These are phyloP conservation scores for Dioszegia hungarica DNA, from an alignment of 768 basidiomycete species.

Conservation along the genomic window DNA sequence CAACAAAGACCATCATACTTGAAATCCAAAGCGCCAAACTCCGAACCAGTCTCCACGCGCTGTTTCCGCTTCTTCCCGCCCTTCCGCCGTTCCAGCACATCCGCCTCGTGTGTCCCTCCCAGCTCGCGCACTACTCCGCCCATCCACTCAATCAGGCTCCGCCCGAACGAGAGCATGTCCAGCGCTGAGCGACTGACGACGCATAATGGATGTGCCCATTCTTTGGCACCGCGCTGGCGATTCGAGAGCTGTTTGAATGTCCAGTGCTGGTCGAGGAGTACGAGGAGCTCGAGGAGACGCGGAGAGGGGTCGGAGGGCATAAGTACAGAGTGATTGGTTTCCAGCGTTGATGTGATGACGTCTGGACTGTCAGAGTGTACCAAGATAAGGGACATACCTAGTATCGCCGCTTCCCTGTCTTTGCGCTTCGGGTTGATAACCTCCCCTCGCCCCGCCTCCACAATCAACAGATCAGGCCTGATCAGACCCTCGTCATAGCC, in stretches of 20 bases:
- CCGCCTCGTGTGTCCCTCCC: conserved; percentile 71
- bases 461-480: conserved; percentile 86
- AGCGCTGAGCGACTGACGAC: conserved; percentile 83
- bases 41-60: conserved; percentile 59
- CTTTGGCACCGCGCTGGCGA: conserved; percentile 5
- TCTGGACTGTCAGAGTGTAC: conserved; percentile 54
- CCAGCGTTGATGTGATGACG: conserved; percentile 78
- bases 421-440: conserved; percentile 81
- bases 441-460: conserved; percentile 78
- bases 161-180: conserved; percentile 88
- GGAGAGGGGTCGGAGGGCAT: conserved; percentile 91
- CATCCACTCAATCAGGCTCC: conserved; percentile 99
- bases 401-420: conserved; percentile 81
- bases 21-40: conserved; percentile 85
- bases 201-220: conserved; percentile 66
- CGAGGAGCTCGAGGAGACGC: conserved; percentile 89
- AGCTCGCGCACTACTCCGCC: conserved; percentile 92
- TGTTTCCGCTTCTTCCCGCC: conserved; percentile 55
- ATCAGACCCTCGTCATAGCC: conserved; percentile 52
- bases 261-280: conserved; percentile 96
- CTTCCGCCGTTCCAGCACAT: conserved; percentile 52
- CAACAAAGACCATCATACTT: conserved; percentile 55
- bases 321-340: conserved; percentile 70
- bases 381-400: conserved; percentile 56
- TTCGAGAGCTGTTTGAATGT: conserved; percentile 59